These are phyloP conservation scores for Hypericum androsaemum DNA, from an alignment of 345 rosid genomes.

Conservation along the genomic window DNA sequence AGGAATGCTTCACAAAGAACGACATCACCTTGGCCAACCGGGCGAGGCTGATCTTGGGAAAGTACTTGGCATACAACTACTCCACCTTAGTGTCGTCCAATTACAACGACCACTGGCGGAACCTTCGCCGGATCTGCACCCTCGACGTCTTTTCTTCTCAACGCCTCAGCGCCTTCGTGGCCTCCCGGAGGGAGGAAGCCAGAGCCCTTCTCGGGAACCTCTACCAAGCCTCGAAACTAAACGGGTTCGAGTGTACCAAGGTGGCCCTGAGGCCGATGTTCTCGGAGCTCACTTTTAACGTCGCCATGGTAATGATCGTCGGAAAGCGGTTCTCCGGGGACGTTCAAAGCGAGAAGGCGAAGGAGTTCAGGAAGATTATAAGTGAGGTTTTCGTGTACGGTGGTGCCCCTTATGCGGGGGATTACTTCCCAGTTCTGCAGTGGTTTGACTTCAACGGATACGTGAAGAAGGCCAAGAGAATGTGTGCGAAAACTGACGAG, in stretches of 20 bases:
- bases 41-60: too few species aligned
- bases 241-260: neutral
- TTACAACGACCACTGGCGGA: slow-evolving; percentile 9
- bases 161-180: neutral
- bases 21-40: too few species aligned
- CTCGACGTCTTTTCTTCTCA: slow-evolving; percentile 2
- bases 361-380: neutral
- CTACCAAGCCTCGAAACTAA: neutral
- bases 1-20: too few species aligned
- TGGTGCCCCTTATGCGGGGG: neutral
- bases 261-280: neutral
- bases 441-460: neutral
- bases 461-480: neutral
- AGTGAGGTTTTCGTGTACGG: neutral
- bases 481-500: neutral
- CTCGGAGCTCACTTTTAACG: neutral
- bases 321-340: slow-evolving; percentile 10
- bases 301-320: slow-evolving; percentile 4
- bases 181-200: slow-evolving; percentile 1
- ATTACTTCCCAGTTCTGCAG: neutral
- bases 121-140: slow-evolving; percentile 1
- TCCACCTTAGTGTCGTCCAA: neutral
- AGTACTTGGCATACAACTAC: too few species aligned
- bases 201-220: neutral
- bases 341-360: neutral